These are phyloP conservation scores for Lactifluus subvellereus DNA, from an alignment of 768 basidiomycete genomes.

Conservation along the genomic window DNA sequence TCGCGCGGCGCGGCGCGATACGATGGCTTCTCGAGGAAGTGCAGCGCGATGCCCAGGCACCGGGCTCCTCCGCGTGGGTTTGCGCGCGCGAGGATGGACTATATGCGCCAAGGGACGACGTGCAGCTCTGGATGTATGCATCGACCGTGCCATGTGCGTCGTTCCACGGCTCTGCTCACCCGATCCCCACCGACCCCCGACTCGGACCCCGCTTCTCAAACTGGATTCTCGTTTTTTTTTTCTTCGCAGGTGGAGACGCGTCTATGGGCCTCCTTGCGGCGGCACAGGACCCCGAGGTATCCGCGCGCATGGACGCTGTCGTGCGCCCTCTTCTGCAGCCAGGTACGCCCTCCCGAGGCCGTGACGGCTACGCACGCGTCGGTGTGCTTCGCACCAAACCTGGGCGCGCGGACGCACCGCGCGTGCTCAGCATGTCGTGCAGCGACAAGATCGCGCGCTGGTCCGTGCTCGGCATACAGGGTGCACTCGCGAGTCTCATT, in stretches of 20 bases:
- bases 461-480: constrained; percentile 81
- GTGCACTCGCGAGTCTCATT: constrained; percentile 58
- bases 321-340: constrained; percentile 31
- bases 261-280: constrained; percentile 74
- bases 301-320: constrained; percentile 56
- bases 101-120: constrained; percentile 43
- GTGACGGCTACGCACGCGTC: constrained; percentile 68
- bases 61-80: constrained; percentile 48
- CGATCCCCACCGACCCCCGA: too few relatives aligned
- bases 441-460: constrained; percentile 92
- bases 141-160: constrained; percentile 59
- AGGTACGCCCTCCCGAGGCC: constrained; percentile 55
- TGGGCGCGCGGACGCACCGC: constrained; percentile 82
- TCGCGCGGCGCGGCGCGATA: constrained; percentile 74
- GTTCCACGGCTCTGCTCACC: constrained; percentile 1
- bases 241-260: constrained; percentile 72
- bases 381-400: constrained; percentile 90
- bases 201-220: too few relatives aligned
- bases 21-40: constrained; percentile 80
- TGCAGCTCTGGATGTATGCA: constrained; percentile 64
- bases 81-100: constrained; percentile 31
- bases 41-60: constrained; percentile 28
- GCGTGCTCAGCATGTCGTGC: constrained; percentile 84
- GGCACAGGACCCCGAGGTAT: constrained; percentile 69
- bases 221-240: background rate